Evolutionary conservation across 345 rosid genomes (phyloP), one percentile per base, ranked within the genome.

Genomic region (Salix udensis): DNA sequence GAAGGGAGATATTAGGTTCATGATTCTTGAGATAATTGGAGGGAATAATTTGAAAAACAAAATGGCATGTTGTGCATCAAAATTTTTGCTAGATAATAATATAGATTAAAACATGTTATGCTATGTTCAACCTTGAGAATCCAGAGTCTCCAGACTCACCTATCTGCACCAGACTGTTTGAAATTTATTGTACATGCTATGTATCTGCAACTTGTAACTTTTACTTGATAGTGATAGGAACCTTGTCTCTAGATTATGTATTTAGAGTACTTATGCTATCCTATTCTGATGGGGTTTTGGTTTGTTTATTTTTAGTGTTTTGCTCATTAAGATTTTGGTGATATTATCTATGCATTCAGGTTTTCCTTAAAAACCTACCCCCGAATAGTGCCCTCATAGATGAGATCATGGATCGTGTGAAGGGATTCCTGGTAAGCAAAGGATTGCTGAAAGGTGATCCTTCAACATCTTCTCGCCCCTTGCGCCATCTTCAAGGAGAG

Each of bases 381-480:
- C 98, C 98, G n/a, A 92, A 83, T 88, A 95, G 90, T 81, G 78
- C 92, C 60, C 91, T 95, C 62, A 90, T 88, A 80, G 87, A 91
- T 37, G 97, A 95, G 88, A 92, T 95, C 82, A 85, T 88, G 84
- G 97, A 93, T 79, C 93, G 92, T 21, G 97, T 95, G 80, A 95
- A 87, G 82, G 97, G 87, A 13, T 91, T 95, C 84, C 97, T 95
- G 58, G 87, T 88, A 66, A 95, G 94, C 87, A 89, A 87, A 83
- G 96, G 90, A 73, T 86, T 95, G 81, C 84, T 95, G 73, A 91
- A 89, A 86, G 98, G 94, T 81, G 98, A 95, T 84, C 87, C 91
- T 70, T 86, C 89, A 9, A 78, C 86, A 70, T 83, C 92, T 80
- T 85, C 96, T 50, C 93, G 82, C 73, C 86, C 92, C 65, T 75